Evolutionary conservation across 495 filamentous ascomycete genomes (phyloP), one percentile per base, ranked within the genome.

Genomic region (Lasiosphaeria hispida): DNA sequence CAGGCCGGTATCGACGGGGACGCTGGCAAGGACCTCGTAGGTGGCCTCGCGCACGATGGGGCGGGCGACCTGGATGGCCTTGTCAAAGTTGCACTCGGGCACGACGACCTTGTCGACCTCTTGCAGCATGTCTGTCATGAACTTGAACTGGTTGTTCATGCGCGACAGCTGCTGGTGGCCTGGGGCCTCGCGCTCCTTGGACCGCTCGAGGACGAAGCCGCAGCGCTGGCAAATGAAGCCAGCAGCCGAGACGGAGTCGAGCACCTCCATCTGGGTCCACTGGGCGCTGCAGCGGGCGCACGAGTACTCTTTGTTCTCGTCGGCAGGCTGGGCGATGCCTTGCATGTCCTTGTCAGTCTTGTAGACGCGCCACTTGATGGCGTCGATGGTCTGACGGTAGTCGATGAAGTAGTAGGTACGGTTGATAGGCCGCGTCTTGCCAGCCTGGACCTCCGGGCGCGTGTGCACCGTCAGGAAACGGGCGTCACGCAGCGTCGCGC

Each of bases 391-490:
- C 38, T 88, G 89, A 52, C 93, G 91, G 64, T 94, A 91, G 66
- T 96, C 91, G 74, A 99, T 90, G 75, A 89, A 99, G 75, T 95
- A 99, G 77, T 96, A 97, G 50, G 92, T 96, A 42, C 89, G 84
- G 66, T 86, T 89, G 42, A 88, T 83, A 3, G 91, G 87, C 10
- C 91, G 88, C 58, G 88, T 86, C 42, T 90, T 87, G 34, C 90
- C 90, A 59, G 90, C 88, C 44, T 85, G 85, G 48, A 85, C 75
- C 65, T 97, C 92, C 35, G 84, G 82, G 11, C 92, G 87, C n/a
- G 85, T 85, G 68, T 89, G 88, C 81, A 95, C 87, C 65, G 83
- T 80, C 34, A 97, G 79, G 62, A 97, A 81, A 35, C 92, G 87
- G 67, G 93, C 91, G 63, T 97, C 92, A 58, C 83, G 84, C 37